Percentiles rank a stretch among this genome's conserved stretches.
These are phyloP conservation scores for Allium fistulosum DNA, from an alignment of 106 monocot species.

Conservation along the genomic window DNA sequence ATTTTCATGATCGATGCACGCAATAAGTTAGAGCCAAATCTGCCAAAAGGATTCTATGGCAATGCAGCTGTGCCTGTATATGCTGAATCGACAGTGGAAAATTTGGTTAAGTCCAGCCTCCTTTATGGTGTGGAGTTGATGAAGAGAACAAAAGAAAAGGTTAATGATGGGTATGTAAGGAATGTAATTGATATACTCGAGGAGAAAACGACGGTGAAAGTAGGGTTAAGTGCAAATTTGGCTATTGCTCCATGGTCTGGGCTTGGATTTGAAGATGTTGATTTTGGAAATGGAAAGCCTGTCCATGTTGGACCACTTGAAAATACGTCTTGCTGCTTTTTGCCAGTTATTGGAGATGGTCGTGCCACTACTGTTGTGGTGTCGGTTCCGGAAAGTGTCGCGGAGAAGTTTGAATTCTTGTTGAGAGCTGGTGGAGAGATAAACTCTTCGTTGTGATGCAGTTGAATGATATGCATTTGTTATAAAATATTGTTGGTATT, in stretches of 20 bases:
- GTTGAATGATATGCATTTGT: no score
- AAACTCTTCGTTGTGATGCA: no score
- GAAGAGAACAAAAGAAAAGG: constrained; percentile 46
- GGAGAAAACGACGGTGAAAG: constrained; percentile 27
- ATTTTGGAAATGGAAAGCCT: constrained; percentile 70
- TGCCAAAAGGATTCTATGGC: constrained; percentile 71
- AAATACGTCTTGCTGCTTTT: constrained; percentile 82
- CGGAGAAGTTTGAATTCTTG: constrained; percentile 42
- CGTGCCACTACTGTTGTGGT: constrained; percentile 63
- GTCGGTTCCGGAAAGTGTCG: constrained; percentile 58
- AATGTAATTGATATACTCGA: constrained; percentile 66
- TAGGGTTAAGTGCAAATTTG: constrained; percentile 57
- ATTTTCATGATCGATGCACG: constrained; percentile 60
- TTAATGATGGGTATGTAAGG: constrained; percentile 41
- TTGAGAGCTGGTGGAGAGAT: constrained; percentile 11
- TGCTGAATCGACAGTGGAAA: constrained; percentile 39
- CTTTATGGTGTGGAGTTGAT: constrained; percentile 30
- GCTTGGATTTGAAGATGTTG: constrained; percentile 72
- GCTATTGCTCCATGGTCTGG: constrained; percentile 82
- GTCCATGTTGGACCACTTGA: constrained; percentile 65
- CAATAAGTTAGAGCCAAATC: constrained; percentile 27
- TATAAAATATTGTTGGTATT: no score
- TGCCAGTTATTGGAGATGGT: constrained; percentile 66
- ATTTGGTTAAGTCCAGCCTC: constrained; percentile 25
- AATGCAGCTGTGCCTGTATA: constrained; percentile 75